phyloP scores from a whole-genome alignment of 306 rosid genomes.

The Hippophae rhamnoides region DNA sequence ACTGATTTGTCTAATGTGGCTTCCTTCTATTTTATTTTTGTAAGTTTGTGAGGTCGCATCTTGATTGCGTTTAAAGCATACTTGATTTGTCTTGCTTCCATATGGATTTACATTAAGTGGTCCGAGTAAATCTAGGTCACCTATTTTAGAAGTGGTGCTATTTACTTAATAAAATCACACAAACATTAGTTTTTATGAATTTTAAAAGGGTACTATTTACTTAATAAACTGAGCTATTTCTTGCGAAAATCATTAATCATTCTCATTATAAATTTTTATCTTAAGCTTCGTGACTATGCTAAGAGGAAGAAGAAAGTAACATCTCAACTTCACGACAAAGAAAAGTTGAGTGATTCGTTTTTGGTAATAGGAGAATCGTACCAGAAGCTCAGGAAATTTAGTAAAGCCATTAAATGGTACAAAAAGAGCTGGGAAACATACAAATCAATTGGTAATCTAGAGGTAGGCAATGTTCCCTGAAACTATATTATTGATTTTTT shows the following conservation, averaged over 20 bases:
- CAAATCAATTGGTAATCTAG: conserved; percentile 60
- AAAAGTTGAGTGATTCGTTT: conserved; percentile 62
- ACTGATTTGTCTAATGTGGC: background rate
- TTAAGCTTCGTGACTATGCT: conserved; percentile 61
- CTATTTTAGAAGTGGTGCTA: background rate
- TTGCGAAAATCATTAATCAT: background rate
- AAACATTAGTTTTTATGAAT: background rate
- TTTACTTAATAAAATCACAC: too few species aligned
- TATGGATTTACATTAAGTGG: background rate
- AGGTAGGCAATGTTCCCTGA: conserved; percentile 40
- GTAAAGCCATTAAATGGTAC: conserved; percentile 73
- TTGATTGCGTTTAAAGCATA: background rate
- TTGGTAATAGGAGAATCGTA: conserved; percentile 71
- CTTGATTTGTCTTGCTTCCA: background rate
- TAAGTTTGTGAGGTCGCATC: background rate
- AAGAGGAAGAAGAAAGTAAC: conserved; percentile 70
- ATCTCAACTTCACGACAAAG: conserved; percentile 59
- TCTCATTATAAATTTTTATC: conserved; percentile 24
- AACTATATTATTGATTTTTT: background rate
- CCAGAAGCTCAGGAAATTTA: conserved; percentile 60
- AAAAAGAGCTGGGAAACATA: conserved; percentile 63
- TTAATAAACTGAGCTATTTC: too few species aligned
- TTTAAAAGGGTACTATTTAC: background rate
- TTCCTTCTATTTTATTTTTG: background rate
- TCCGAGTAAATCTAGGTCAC: background rate